Base-by-base conservation (phyloP, 148 eudicot species). In the Cornus suecica region DNA sequence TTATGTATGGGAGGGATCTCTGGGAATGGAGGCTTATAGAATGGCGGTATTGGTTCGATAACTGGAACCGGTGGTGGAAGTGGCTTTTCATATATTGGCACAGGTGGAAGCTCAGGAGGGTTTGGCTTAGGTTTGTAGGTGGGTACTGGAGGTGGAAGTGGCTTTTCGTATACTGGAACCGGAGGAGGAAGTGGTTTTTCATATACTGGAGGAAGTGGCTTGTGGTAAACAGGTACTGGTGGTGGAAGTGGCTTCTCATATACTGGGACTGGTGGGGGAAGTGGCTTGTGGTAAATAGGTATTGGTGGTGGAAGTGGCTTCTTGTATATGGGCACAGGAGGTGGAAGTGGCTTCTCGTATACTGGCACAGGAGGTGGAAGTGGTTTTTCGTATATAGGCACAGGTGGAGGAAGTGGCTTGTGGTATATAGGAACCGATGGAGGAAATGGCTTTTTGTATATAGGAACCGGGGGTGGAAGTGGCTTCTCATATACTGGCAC, bases 401-500 rank as follows among this genome's bases (percentile, higher is more conserved):
- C 22, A 3, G 74, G 74, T 5, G 71, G 71, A 7, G 52, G 71
- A 1, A 68, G 52, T 18, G 71, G 71, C 27, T 68, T 67, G 22
- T 67, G 1, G 31, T 10, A 8, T 28, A 70, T 51, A 2, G 73
- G 73, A 8, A 37, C 42, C 0, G 42, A 10, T 14, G 66, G 66
- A 2, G 73, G 73, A 24, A 70, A 61, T 48, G 73, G 73, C 9
- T 45, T 70, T 48, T 45, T 26, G 18, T 23, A 37, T 37, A 37
- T 37, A 37, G 42, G 73, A 25, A 2, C 18, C 26, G 73, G 73
- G 2, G 73, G 73, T 3, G 73, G 73, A 1, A 70, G 58, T 24
- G 73, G 73, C 22, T 70, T 70, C 28, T 61, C 65, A 37, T 32
- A 61, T 10, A 77, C 41, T 42, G 80, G 77, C 51, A 82, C 79